These are phyloP conservation scores for Candida corydali DNA, from an alignment of 805 yeast species.

Conservation along the genomic window DNA sequence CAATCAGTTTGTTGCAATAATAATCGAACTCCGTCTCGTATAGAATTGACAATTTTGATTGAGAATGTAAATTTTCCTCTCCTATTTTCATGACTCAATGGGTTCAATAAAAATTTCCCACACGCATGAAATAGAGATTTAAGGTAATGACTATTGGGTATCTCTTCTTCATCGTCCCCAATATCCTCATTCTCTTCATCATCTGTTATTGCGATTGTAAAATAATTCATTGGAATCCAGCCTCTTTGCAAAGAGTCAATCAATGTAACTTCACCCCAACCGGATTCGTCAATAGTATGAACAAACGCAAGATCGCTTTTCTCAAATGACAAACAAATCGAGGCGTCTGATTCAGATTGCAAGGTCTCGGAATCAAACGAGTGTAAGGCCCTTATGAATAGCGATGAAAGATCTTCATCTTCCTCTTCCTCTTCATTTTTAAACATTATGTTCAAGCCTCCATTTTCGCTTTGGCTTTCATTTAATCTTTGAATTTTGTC, in stretches of 20 bases:
- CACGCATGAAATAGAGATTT: conserved; percentile 54
- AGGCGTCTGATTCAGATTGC: conserved; percentile 61
- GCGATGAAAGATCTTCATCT: conserved; percentile 45
- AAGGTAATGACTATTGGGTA: conserved; percentile 46
- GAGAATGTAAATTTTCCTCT: conserved; percentile 49
- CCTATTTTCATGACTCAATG: conserved; percentile 46
- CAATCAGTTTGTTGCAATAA: conserved; percentile 67
- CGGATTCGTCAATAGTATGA: conserved; percentile 73
- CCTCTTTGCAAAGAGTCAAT: conserved; percentile 62
- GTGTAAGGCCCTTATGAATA: conserved; percentile 57
- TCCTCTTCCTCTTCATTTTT: conserved; percentile 13
- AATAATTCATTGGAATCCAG: conserved; percentile 85
- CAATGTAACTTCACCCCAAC: conserved; percentile 84
- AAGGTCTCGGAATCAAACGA: conserved; percentile 55
- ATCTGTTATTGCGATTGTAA: conserved; percentile 41
- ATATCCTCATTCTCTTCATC: conserved; percentile 17
- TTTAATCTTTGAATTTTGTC: conserved; percentile 11
- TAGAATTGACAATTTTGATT: conserved; percentile 53
- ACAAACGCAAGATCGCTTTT: conserved; percentile 72
- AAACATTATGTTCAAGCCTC: conserved; percentile 21
- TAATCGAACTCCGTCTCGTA: conserved; percentile 68
- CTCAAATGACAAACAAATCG: conserved; percentile 70
- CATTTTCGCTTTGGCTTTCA: conserved; percentile 11
- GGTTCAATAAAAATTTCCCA: conserved; percentile 63
- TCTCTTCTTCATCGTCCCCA: conserved; percentile 29